A percentile compares a stretch with the other conserved stretches of the same genome.
These are phyloP conservation scores for Xylaria acuta DNA, from an alignment of 495 filamentous ascomycete genomes.

Conservation along the genomic window DNA sequence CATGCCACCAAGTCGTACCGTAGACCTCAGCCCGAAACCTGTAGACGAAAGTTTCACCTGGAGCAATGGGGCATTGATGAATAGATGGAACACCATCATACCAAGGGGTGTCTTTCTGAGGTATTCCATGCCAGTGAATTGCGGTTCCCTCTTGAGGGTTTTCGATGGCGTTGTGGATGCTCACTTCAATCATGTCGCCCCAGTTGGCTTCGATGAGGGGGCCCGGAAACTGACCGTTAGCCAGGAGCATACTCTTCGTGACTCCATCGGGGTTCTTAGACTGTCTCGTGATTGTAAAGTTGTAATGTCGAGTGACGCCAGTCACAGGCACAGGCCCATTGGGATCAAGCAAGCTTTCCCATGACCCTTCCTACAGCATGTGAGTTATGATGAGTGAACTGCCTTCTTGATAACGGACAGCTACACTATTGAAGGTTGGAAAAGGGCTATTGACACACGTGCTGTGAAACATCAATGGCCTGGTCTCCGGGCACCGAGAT, in stretches of 20 bases:
- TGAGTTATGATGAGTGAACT: too few species aligned
- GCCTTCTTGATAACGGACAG: too few species aligned
- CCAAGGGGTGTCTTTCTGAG: conserved; percentile 45
- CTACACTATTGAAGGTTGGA: too few species aligned
- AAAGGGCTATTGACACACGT: too few species aligned
- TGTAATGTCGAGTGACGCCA: conserved; percentile 55
- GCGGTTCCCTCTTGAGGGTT: conserved; percentile 41
- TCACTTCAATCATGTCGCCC: conserved; percentile 66
- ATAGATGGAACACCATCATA: conserved; percentile 52
- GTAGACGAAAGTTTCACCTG: conserved; percentile 57
- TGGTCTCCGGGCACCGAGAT: too few species aligned
- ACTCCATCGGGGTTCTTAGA: conserved; percentile 50
- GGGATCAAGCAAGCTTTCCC: too few species aligned
- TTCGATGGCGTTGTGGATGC: conserved; percentile 43
- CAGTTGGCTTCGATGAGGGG: conserved; percentile 62
- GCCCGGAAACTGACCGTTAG: conserved; percentile 65
- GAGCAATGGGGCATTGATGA: conserved; percentile 58
- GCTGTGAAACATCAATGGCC: too few species aligned
- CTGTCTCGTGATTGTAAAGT: conserved; percentile 55
- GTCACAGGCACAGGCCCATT: too few species aligned
- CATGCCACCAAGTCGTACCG: conserved; percentile 64
- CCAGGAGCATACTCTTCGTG: conserved; percentile 53
- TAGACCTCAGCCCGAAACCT: conserved; percentile 59
- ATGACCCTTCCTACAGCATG: too few species aligned
- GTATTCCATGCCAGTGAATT: conserved; percentile 48